A percentile compares a stretch with the other conserved stretches of the same genome.
Conservation (phyloP, 2,329 filamentous ascomycete genomes). For the Trichoderma sp. region DNA sequence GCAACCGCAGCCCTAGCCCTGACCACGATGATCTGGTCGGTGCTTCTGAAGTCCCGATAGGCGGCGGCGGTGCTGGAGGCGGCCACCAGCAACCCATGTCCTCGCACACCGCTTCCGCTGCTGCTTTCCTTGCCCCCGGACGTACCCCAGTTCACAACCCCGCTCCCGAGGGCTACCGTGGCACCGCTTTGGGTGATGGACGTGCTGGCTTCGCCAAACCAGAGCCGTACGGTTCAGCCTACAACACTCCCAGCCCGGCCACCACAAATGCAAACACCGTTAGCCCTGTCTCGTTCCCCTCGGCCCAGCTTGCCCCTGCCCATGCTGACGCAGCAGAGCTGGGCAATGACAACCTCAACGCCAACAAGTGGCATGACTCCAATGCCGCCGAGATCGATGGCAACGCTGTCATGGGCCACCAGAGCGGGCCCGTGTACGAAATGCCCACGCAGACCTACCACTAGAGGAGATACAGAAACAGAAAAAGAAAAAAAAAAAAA, state of each 20-base stretch:
- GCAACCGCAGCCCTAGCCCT: constrained; percentile 40
- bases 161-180: constrained; percentile 44
- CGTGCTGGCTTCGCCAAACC: constrained; percentile 47
- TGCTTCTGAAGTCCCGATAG: constrained; percentile 50
- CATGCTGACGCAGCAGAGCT: constrained; percentile 38
- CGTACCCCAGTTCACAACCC: constrained; percentile 36
- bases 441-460: constrained; percentile 48
- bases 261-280: constrained; percentile 31
- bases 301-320: constrained; percentile 29
- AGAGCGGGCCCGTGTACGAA: constrained; percentile 47
- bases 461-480: constrained; percentile 32
- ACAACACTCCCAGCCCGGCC: constrained; percentile 37
- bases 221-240: constrained; percentile 40
- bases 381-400: constrained; percentile 48
- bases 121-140: constrained; percentile 36
- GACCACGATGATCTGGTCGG: constrained; percentile 48
- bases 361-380: constrained; percentile 42
- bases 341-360: constrained; percentile 39
- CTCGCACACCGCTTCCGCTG: constrained; percentile 34
- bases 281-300: constrained; percentile 27
- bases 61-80: constrained; percentile 33
- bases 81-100: constrained; percentile 39
- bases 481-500: neutral
- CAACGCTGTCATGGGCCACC: constrained; percentile 40
- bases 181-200: constrained; percentile 46